Evolutionary conservation across 441 rosid species (phyloP).

Genomic region (Oxalis stricta): DNA sequence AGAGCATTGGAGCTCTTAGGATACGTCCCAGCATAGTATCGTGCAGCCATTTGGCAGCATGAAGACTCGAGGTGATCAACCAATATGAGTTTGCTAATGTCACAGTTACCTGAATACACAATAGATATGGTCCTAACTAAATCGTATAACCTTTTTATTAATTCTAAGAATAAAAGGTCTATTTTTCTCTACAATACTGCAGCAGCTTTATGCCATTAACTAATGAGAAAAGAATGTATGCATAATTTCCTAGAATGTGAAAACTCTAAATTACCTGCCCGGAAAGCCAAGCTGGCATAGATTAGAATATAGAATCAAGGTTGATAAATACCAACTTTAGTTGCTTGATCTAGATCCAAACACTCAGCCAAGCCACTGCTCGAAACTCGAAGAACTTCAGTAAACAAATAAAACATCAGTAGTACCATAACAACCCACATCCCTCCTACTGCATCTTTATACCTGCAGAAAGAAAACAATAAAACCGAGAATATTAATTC

Average conservation of each 20-base stretch:
- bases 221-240: no score
- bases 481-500: no score
- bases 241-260: no score
- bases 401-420: constrained; percentile 50
- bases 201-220: no score
- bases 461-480: constrained; percentile 29
- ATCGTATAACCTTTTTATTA: neutral
- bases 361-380: constrained; percentile 91
- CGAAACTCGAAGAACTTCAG: constrained; percentile 76
- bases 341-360: constrained; percentile 89
- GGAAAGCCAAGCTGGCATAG: constrained; percentile 70
- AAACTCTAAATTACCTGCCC: no score
- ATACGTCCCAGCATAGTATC: constrained; percentile 63
- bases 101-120: constrained; percentile 60
- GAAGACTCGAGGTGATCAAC: constrained; percentile 78
- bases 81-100: constrained; percentile 70
- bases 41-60: constrained; percentile 77
- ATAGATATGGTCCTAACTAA: neutral
- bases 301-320: constrained; percentile 47
- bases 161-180: no score
- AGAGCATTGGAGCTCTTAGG: constrained; percentile 88
- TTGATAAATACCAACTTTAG: constrained; percentile 37
- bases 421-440: constrained; percentile 61
- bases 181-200: no score
- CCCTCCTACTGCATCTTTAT: constrained; percentile 80